phyloP scores from a whole-genome alignment of 1,284 basidiomycete species.

The Apiotrichum porosum region DNA sequence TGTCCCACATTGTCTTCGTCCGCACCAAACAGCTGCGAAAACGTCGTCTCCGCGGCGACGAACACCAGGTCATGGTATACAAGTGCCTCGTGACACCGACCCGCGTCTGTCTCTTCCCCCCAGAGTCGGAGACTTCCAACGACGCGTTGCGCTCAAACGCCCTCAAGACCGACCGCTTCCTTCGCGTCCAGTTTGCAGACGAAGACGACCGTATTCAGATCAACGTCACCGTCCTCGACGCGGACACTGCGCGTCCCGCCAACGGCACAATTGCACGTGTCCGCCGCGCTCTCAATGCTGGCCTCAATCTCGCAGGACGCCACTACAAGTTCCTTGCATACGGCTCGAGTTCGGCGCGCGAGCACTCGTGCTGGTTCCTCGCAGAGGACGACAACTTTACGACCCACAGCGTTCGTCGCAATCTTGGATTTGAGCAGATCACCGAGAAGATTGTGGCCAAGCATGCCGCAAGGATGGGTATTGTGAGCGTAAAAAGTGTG shows the following conservation, averaged over 20 bases:
- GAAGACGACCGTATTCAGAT: constrained; percentile 24
- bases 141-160: constrained; percentile 20
- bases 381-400: constrained; percentile 17
- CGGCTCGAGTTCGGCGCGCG: constrained; percentile 5
- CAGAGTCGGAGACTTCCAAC: constrained; percentile 25
- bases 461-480: constrained; percentile 16
- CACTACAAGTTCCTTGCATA: constrained; percentile 25
- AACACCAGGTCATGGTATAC: constrained; percentile 16
- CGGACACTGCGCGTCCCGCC: constrained; percentile 12
- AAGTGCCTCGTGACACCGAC: constrained; percentile 29
- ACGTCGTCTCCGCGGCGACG: neutral
- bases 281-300: constrained; percentile 20
- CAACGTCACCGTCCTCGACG: constrained; percentile 18
- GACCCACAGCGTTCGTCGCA: constrained; percentile 2
- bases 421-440: constrained; percentile 19
- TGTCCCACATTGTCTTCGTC: too few species aligned
- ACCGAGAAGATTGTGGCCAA: constrained; percentile 22
- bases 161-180: constrained; percentile 20
- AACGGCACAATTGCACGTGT: constrained; percentile 25
- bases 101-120: constrained; percentile 20
- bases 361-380: constrained; percentile 28
- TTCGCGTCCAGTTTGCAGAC: constrained; percentile 31
- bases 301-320: constrained; percentile 20
- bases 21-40: constrained; percentile 6
- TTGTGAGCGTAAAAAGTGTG: constrained; percentile 2